phyloP scores from a whole-genome alignment of 495 filamentous ascomycete species.

The Sordaria brevicollis region DNA sequence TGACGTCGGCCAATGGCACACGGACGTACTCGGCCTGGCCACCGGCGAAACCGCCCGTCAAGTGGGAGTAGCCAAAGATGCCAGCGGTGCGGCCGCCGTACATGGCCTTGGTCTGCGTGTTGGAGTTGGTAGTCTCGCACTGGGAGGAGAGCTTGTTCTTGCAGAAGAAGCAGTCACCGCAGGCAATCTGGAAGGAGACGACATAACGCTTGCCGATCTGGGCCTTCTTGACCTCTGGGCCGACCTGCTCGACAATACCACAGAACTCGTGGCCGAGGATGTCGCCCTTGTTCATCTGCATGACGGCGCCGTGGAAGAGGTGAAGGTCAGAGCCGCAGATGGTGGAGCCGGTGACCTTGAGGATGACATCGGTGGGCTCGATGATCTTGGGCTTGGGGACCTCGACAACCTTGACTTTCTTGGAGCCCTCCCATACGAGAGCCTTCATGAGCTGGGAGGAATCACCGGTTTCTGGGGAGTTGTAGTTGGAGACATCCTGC shows the following conservation, averaged over 20 bases:
- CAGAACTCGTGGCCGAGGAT: constrained; percentile 88
- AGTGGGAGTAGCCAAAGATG: constrained; percentile 63
- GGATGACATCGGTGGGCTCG: constrained; percentile 67
- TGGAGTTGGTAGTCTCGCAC: constrained; percentile 71
- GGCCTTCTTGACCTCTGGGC: constrained; percentile 46
- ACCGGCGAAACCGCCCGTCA: constrained; percentile 82
- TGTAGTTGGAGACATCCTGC: constrained; percentile 47
- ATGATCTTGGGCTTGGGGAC: constrained; percentile 60
- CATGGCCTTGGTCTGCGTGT: constrained; percentile 57
- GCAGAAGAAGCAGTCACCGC: constrained; percentile 68
- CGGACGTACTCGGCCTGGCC: constrained; percentile 84
- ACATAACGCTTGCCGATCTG: constrained; percentile 67
- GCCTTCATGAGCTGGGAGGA: constrained; percentile 58
- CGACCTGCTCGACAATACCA: constrained; percentile 66
- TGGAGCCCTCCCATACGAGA: constrained; percentile 61
- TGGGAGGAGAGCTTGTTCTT: constrained; percentile 61
- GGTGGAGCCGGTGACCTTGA: constrained; percentile 76
- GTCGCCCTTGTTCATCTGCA: constrained; percentile 72
- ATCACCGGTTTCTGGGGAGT: constrained; percentile 29
- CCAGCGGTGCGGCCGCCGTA: constrained; percentile 65
- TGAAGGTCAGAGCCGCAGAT: constrained; percentile 86
- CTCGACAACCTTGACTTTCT: constrained; percentile 52
- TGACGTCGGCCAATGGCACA: constrained; percentile 74
- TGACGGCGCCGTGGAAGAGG: constrained; percentile 59
- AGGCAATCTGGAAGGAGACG: constrained; percentile 79